A percentile compares a stretch with the other conserved stretches of the same genome.
Evolutionary conservation across 2,329 filamentous ascomycete genomes (phyloP).

Genomic region (Erysiphe pulchra): DNA sequence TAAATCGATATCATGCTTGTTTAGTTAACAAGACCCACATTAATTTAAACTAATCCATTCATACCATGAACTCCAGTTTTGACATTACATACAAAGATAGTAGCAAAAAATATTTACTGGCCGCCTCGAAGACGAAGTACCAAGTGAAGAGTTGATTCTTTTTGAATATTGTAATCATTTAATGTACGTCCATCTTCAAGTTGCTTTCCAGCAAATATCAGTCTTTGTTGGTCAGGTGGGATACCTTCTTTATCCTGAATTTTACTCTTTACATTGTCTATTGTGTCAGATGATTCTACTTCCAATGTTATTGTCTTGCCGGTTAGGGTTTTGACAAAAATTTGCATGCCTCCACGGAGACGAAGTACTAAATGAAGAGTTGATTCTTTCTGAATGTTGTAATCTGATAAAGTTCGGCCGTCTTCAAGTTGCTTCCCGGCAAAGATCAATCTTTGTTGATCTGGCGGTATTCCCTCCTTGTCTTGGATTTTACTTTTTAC

Average conservation of each 20-base stretch:
- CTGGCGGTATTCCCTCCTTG: conserved; percentile 45
- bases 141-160: conserved; percentile 45
- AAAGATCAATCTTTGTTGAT: conserved; percentile 46
- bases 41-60: background rate
- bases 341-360: conserved; percentile 50
- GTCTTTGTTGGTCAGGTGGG: conserved; percentile 41
- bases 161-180: conserved; percentile 68
- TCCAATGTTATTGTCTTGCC: conserved; percentile 46
- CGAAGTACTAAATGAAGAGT: conserved; percentile 46
- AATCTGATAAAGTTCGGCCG: conserved; percentile 58
- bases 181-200: conserved; percentile 52
- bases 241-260: conserved; percentile 50
- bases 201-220: conserved; percentile 48
- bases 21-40: conserved; percentile 41
- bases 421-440: conserved; percentile 50
- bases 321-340: conserved; percentile 45
- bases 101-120: conserved; percentile 14
- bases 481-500: conserved; percentile 48
- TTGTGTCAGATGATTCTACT: conserved; percentile 42
- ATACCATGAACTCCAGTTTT: background rate
- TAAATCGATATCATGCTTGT: conserved; percentile 46
- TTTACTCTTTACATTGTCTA: conserved; percentile 47
- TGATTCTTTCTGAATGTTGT: conserved; percentile 67
- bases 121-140: conserved; percentile 47
- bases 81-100: background rate